phyloP scores from a whole-genome alignment of 306 rosid genomes.

The Ormosia semicastrata region DNA sequence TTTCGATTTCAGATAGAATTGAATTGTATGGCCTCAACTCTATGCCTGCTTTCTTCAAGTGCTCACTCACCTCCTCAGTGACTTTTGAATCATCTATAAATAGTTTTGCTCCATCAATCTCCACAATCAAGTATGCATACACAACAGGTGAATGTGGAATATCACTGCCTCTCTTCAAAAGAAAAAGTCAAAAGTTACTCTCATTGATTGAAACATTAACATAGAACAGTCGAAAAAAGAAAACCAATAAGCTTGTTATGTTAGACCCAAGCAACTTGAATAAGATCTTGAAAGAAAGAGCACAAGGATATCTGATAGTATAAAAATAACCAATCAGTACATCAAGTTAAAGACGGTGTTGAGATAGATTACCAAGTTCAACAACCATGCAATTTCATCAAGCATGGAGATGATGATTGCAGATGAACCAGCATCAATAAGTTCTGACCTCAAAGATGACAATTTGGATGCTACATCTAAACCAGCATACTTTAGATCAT shows the following conservation, averaged over 20 bases:
- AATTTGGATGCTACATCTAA: conserved; percentile 77
- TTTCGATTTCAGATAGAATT: conserved; percentile 74
- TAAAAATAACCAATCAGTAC: conserved; percentile 8
- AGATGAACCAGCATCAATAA: conserved; percentile 65
- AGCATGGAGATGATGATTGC: conserved; percentile 87
- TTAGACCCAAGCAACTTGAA: conserved; percentile 12
- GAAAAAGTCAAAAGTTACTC: conserved; percentile 19
- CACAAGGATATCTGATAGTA: conserved; percentile 9
- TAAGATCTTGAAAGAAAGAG: conserved; percentile 15
- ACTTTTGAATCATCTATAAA: conserved; percentile 76
- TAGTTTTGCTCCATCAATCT: conserved; percentile 70
- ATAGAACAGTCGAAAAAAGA: conserved; percentile 10
- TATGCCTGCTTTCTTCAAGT: conserved; percentile 72
- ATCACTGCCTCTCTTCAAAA: conserved; percentile 92
- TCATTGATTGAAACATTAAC: conserved; percentile 13
- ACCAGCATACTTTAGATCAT: conserved; percentile 81
- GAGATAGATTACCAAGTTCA: conserved; percentile 77
- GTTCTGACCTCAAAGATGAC: conserved; percentile 74
- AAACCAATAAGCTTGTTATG: conserved; percentile 10
- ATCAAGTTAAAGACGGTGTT: conserved; percentile 12
- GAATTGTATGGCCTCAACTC: conserved; percentile 80
- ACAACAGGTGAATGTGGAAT: conserved; percentile 92
- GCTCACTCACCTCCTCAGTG: conserved; percentile 70
- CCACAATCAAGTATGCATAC: conserved; percentile 94
- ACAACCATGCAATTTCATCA: conserved; percentile 94